Percentiles rank a stretch among this genome's conserved stretches.
These are phyloP conservation scores for Insectozyma bohioensis DNA, from an alignment of 1,139 yeast genomes.

Conservation along the genomic window DNA sequence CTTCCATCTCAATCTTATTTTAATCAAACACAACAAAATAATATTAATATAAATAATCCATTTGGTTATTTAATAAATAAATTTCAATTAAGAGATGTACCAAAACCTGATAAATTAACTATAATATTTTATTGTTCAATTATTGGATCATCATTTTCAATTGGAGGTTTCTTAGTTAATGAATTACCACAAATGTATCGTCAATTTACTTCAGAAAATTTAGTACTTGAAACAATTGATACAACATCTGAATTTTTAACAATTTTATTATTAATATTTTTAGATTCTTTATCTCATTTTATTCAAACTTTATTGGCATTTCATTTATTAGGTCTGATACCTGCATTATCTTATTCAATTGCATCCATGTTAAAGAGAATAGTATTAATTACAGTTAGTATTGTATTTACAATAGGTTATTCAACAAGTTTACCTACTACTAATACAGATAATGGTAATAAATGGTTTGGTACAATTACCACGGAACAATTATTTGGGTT, in stretches of 20 bases:
- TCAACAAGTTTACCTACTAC: slow-evolving; percentile 12
- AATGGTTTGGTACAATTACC: slow-evolving; percentile 29
- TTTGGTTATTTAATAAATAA: slow-evolving; percentile 18
- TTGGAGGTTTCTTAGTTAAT: slow-evolving; percentile 30
- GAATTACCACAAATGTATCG: slow-evolving; percentile 24
- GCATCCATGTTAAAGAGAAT: slow-evolving; percentile 47
- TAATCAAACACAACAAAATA: slow-evolving; percentile 19
- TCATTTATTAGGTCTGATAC: slow-evolving; percentile 38
- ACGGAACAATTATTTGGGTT: slow-evolving; percentile 32
- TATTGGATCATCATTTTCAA: slow-evolving; percentile 33
- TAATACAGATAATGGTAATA: slow-evolving; percentile 11
- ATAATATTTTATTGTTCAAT: slow-evolving; percentile 38
- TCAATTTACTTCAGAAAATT: slow-evolving; percentile 9
- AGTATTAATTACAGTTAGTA: slow-evolving; percentile 36
- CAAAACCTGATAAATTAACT: slow-evolving; percentile 41
- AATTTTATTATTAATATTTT: slow-evolving; percentile 24
- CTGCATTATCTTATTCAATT: slow-evolving; percentile 41
- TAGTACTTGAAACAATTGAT: slow-evolving; percentile 18
- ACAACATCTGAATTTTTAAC: slow-evolving; percentile 23
- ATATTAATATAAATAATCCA: slow-evolving; percentile 22
- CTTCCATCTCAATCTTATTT: slow-evolving; percentile 4
- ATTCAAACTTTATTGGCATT: slow-evolving; percentile 37
- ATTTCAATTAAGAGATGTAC: slow-evolving; percentile 18
- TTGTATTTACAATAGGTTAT: slow-evolving; percentile 25
- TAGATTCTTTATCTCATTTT: slow-evolving; percentile 37